Conservation (phyloP, 164 flowering plant genomes). For the Litsea cubeba region DNA sequence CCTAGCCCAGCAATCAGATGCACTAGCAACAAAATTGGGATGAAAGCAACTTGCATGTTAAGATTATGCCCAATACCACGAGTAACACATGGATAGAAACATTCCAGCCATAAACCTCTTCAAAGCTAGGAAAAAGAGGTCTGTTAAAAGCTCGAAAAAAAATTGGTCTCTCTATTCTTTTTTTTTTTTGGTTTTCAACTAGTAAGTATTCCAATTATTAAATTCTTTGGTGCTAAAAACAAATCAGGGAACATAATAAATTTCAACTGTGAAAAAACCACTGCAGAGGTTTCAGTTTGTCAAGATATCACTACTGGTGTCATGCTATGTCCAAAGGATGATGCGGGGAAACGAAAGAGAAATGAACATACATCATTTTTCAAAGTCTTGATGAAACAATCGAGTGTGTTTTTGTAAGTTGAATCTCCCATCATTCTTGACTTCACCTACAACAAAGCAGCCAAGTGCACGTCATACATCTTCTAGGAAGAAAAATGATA, state of each 20-base stretch:
- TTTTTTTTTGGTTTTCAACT: neutral
- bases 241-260: neutral
- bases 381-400: conserved; percentile 83
- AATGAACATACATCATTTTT: conserved; percentile 59
- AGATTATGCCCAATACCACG: too few relatives aligned
- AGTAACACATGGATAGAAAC: too few relatives aligned
- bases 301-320: neutral
- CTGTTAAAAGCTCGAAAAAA: too few relatives aligned
- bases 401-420: conserved; percentile 75
- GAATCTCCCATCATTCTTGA: conserved; percentile 99
- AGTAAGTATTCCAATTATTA: neutral
- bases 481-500: neutral
- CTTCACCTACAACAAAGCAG: conserved; percentile 58
- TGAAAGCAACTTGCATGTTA: too few relatives aligned
- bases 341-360: neutral
- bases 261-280: neutral
- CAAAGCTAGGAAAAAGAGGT: too few relatives aligned
- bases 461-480: conserved; percentile 9
- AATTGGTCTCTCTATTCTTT: too few relatives aligned
- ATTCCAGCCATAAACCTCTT: too few relatives aligned
- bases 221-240: neutral
- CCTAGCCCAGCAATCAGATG: too few relatives aligned
- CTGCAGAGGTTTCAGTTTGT: neutral
- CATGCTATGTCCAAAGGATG: neutral
- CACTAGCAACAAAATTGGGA: too few relatives aligned